These are phyloP conservation scores for Sporothrix phasma DNA, from an alignment of 2,329 filamentous ascomycete species.

Conservation along the genomic window DNA sequence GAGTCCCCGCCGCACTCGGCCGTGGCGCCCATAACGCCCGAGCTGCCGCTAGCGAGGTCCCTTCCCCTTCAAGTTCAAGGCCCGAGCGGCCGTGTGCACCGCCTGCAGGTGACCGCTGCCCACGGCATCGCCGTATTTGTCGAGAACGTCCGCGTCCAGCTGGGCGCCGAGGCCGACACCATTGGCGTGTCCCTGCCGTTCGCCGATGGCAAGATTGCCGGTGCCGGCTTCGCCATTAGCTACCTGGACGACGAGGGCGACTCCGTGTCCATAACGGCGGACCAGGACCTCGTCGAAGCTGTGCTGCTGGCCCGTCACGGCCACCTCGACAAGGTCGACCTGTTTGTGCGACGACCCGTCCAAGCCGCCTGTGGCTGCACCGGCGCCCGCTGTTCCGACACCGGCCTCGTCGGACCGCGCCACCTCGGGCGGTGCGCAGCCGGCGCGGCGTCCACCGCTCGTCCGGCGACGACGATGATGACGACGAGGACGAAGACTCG, in stretches of 20 bases:
- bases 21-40: constrained; percentile 35
- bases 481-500: constrained; percentile 40
- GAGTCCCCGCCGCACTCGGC: constrained; percentile 65
- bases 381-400: constrained; percentile 31
- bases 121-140: constrained; percentile 76
- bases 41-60: constrained; percentile 60
- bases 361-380: constrained; percentile 62
- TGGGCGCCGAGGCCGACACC: constrained; percentile 68
- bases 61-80: constrained; percentile 99
- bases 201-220: constrained; percentile 70
- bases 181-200: constrained; percentile 71
- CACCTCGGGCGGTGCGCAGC: constrained; percentile 1
- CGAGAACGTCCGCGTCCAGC: constrained; percentile 62
- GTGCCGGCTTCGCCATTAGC: constrained; percentile 79
- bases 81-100: constrained; percentile 90
- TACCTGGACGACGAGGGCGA: constrained; percentile 97
- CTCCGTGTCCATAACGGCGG: constrained; percentile 91
- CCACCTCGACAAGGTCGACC: constrained; percentile 83
- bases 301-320: constrained; percentile 71
- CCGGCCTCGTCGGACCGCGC: constrained; percentile 26
- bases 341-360: constrained; percentile 93
- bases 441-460: constrained; percentile 18
- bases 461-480: constrained; percentile 35
- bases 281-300: constrained; percentile 85
- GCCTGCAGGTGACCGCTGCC: constrained; percentile 72